Evolutionary conservation across 148 eudicot genomes (phyloP).

Genomic region (Silene latifolia): DNA sequence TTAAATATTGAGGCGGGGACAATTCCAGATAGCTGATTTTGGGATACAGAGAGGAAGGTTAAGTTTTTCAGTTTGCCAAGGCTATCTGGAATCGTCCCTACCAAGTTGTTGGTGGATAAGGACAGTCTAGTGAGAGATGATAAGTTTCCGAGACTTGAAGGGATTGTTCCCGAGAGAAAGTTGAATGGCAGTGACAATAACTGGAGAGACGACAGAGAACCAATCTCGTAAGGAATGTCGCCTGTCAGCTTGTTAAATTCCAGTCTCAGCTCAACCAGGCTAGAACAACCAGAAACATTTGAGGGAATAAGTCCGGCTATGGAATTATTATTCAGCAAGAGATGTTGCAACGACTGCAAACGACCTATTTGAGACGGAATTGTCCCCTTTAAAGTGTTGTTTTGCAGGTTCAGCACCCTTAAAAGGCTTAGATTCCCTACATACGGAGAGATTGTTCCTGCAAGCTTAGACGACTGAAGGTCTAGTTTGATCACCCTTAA

Average conservation of each 20-base stretch:
- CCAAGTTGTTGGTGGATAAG: constrained; percentile 6
- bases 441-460: constrained; percentile 21
- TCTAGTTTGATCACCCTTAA: not conserved
- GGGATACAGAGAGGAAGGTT: not conserved
- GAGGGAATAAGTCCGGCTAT: constrained; percentile 12
- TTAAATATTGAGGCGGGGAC: constrained; percentile 28
- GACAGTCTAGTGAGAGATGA: not conserved
- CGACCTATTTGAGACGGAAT: constrained; percentile 21
- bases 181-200: not conserved
- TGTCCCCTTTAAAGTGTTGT: constrained; percentile 18
- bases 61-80: constrained; percentile 14
- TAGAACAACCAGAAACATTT: constrained; percentile 9
- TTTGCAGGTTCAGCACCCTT: constrained; percentile 7
- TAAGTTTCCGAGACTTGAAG: constrained; percentile 18
- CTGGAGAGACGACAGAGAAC: constrained; percentile 14
- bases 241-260: constrained; percentile 26
- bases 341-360: constrained; percentile 1
- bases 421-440: constrained; percentile 18
- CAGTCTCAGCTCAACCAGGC: not conserved
- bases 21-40: constrained; percentile 7
- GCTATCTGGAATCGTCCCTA: constrained; percentile 16
- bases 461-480: constrained; percentile 10
- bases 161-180: constrained; percentile 17
- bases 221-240: constrained; percentile 19
- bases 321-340: constrained; percentile 6